These are phyloP conservation scores for Astrocystis sublimbata DNA, from an alignment of 495 filamentous ascomycete species.

Conservation along the genomic window DNA sequence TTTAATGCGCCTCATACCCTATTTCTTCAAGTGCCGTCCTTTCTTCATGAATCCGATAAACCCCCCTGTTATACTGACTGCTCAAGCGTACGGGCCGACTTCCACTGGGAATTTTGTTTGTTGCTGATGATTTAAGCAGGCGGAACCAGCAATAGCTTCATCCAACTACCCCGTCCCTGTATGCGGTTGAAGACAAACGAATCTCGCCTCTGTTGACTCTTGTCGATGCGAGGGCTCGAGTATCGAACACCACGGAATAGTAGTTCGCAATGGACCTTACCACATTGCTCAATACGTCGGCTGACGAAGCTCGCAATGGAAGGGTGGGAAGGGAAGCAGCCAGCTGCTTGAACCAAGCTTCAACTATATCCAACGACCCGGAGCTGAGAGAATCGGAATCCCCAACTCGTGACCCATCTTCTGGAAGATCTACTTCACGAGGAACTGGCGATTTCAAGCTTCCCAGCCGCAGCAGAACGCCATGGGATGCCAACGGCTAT, in stretches of 20 bases:
- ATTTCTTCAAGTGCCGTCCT: neutral
- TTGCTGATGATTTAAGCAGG: neutral
- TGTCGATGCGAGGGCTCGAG: constrained; percentile 7
- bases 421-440: constrained; percentile 26
- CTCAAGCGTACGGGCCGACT: neutral
- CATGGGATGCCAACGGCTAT: constrained; percentile 50
- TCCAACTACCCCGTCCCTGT: neutral
- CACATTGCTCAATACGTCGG: constrained; percentile 39
- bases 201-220: neutral
- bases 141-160: neutral
- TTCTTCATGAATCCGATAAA: neutral
- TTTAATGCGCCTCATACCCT: constrained; percentile 10
- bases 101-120: neutral
- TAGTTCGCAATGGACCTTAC: constrained; percentile 32
- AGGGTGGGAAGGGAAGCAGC: neutral
- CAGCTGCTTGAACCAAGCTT: neutral
- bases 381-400: neutral
- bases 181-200: constrained; percentile 1
- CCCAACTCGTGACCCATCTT: constrained; percentile 24
- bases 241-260: constrained; percentile 14
- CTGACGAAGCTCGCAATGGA: constrained; percentile 4
- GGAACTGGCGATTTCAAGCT: constrained; percentile 30
- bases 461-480: constrained; percentile 41
- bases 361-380: neutral
- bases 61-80: neutral